These are phyloP conservation scores for Allium sativum DNA, from an alignment of 106 monocot genomes.

Conservation along the genomic window DNA sequence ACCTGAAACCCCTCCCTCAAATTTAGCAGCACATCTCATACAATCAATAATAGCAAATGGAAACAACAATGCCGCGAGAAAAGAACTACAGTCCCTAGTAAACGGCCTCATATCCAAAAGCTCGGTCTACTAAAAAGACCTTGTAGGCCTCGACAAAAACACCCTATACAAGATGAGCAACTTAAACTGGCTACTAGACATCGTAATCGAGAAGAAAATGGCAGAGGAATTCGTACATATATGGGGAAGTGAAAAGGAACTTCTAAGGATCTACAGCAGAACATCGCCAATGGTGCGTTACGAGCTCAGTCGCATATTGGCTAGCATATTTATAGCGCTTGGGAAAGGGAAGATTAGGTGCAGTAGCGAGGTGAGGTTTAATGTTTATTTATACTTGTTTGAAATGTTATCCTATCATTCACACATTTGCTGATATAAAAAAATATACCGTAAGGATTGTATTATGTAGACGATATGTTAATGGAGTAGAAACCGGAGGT, in stretches of 20 bases:
- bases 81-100: conserved; percentile 60
- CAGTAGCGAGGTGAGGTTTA: conserved; percentile 28
- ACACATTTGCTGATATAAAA: too few species aligned
- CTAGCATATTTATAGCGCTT: conserved; percentile 53
- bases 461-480: too few species aligned
- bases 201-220: conserved; percentile 35
- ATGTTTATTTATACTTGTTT: conserved; percentile 47
- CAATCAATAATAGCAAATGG: conserved; percentile 61
- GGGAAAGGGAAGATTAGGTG: conserved; percentile 71
- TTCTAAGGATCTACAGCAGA: conserved; percentile 45
- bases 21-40: conserved; percentile 47
- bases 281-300: conserved; percentile 77
- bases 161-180: conserved; percentile 44
- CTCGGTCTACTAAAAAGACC: conserved; percentile 62
- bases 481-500: too few species aligned
- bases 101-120: conserved; percentile 67
- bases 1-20: conserved; percentile 19
- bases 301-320: conserved; percentile 74
- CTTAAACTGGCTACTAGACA: conserved; percentile 41
- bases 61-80: conserved; percentile 39
- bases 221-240: conserved; percentile 47
- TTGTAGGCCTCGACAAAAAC: conserved; percentile 47
- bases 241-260: conserved; percentile 46
- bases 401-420: too few species aligned
- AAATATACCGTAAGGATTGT: too few species aligned